Percentiles rank a stretch among this genome's conserved stretches.
These are phyloP conservation scores for Talaromyces ruber DNA, from an alignment of 495 filamentous ascomycete species.

Conservation along the genomic window DNA sequence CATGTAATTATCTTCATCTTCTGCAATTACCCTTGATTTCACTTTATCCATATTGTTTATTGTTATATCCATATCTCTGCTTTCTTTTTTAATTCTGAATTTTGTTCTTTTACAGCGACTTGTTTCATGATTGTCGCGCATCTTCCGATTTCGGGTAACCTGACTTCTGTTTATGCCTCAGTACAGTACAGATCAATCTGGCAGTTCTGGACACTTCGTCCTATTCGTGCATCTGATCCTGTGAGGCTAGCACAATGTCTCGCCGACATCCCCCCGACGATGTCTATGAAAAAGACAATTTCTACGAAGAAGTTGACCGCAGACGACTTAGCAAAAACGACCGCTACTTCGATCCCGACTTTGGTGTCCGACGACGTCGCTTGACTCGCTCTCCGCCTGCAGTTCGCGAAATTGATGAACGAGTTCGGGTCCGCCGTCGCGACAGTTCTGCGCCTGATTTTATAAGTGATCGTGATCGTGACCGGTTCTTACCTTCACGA, in stretches of 20 bases:
- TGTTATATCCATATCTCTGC: background rate
- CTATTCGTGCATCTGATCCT: background rate
- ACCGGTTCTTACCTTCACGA: constrained; percentile 11
- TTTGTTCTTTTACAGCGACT: background rate
- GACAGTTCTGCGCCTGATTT: constrained; percentile 12
- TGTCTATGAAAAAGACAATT: constrained; percentile 21
- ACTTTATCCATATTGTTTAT: background rate
- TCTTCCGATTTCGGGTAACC: background rate
- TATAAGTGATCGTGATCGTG: constrained; percentile 13
- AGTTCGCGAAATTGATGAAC: constrained; percentile 5
- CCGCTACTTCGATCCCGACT: background rate
- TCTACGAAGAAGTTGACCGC: constrained; percentile 10
- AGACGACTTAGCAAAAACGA: constrained; percentile 10
- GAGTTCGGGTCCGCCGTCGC: background rate
- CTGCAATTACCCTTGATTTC: background rate
- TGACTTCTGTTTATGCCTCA: background rate
- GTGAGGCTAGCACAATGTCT: constrained; percentile 17
- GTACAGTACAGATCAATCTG: background rate
- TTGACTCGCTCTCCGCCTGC: background rate
- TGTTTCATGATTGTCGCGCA: background rate
- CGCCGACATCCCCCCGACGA: constrained; percentile 23
- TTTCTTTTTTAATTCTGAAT: background rate
- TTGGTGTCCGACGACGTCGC: constrained; percentile 1
- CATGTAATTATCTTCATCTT: background rate
- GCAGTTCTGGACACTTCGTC: background rate